A percentile compares a stretch with the other conserved stretches of the same genome.
Conservation (phyloP, 2,329 filamentous ascomycete genomes). For the Tricladium varicosporioides region DNA sequence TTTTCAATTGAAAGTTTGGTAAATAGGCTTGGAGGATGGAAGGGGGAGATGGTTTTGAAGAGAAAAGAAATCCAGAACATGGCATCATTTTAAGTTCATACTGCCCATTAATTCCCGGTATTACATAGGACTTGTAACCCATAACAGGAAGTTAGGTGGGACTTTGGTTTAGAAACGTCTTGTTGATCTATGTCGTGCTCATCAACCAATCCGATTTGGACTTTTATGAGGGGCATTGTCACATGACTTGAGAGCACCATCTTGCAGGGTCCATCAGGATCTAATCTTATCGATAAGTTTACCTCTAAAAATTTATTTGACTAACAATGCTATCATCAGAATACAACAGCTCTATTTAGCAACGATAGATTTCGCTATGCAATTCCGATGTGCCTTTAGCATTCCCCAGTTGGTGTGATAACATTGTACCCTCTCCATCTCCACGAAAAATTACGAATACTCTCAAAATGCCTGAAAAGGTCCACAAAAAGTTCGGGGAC, state of each 20-base stretch:
- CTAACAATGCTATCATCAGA: background rate
- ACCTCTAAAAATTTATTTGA: background rate
- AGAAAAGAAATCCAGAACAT: background rate
- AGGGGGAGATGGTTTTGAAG: background rate
- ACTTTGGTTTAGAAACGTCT: constrained; percentile 5
- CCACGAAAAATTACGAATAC: background rate
- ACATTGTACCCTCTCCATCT: background rate
- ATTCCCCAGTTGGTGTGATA: no score
- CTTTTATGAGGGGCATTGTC: background rate
- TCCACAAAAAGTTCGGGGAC: constrained; percentile 39
- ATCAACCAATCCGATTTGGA: constrained; percentile 6
- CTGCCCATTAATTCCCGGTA: no score
- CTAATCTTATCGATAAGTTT: background rate
- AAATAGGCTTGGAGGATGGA: background rate
- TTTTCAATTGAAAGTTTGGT: background rate
- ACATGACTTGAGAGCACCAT: background rate
- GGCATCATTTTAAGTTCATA: background rate
- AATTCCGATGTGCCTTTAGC: no score
- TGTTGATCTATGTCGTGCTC: constrained; percentile 16
- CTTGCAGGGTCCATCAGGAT: no score
- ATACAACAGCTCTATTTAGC: no score
- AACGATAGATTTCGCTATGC: no score
- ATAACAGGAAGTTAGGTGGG: background rate
- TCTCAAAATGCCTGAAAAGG: constrained; percentile 41
- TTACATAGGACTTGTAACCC: no score